Evolutionary conservation across 108 stramenopile genomes (phyloP), one percentile per base, ranked within the genome.

Genomic region (Mayamaea pseudoterrestris): DNA sequence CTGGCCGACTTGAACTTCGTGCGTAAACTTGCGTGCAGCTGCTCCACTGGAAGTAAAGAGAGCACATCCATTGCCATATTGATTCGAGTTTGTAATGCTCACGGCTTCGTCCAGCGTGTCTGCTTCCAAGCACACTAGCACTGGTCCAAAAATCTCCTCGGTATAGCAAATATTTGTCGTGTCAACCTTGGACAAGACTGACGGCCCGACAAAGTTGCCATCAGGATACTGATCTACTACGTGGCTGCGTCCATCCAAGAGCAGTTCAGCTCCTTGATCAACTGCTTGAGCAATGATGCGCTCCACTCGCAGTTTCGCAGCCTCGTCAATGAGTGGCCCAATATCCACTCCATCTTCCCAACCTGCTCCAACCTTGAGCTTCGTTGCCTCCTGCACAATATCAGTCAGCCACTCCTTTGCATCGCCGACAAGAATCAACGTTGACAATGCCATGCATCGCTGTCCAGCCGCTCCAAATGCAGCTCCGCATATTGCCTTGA

Each of bases 101-200:
- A 98, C 85, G 22, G 97, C 94, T 29, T 95, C 94, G 9, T 94
- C 91, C 31, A 96, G 57, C 13, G 83, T 78, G 21, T 86, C 79
- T 14, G 65, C 89, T 14, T 59, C 36, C 22, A 89, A 26, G 53
- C 76, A 61, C 35, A 61, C 66, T 34, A 98, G 58, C 7, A 98
- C 97, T 20, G 97, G 97, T 14, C 85, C 97, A 70, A 98, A 98
- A 31, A 98, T 88, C 71, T 98, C 97, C 53, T 90, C 80, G 3
- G 65, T 72, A 66, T 96, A 95, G 14, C 82, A 76, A 8, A 84
- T 51, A 50, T 68, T 68, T 41, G 30, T 34, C 8, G 58, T 29
- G 40, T 51, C 65, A 41, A 73, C 63, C 30, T 60, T 65, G 14
- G 50, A 50, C 13, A 97, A 53, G 12, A 97, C 36, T 31, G 94